Conservation (phyloP, 108 stramenopile genomes). For the Skeletonema costatum region DNA sequence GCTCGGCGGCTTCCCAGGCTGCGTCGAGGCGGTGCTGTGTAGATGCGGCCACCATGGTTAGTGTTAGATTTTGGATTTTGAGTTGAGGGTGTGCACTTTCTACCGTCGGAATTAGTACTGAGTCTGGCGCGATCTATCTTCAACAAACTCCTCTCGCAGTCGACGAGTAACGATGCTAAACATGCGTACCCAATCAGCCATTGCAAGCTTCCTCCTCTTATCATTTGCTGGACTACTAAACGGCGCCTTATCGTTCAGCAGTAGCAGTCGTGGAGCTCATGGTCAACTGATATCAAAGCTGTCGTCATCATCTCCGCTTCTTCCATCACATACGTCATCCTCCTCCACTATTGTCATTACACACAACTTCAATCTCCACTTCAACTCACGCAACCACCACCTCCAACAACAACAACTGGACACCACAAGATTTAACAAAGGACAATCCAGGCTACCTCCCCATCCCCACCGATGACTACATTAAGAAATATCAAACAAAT, state of each 20-base stretch:
- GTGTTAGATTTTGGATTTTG: too few relatives aligned
- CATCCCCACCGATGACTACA: slow-evolving; percentile 42
- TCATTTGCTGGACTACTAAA: not conserved
- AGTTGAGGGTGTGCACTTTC: too few relatives aligned
- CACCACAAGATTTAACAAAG: slow-evolving; percentile 33
- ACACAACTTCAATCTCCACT: too few relatives aligned
- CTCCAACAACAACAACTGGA: not conserved
- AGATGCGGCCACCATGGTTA: not conserved
- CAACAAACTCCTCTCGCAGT: too few relatives aligned
- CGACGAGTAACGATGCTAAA: not conserved
- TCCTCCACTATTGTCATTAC: too few relatives aligned
- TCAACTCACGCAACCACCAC: too few relatives aligned
- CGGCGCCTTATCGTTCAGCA: not conserved
- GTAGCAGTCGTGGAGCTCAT: too few relatives aligned
- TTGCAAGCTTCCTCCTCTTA: not conserved
- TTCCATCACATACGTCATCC: too few relatives aligned
- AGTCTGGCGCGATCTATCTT: too few relatives aligned
- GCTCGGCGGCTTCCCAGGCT: slow-evolving; percentile 4
- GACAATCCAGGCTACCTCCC: slow-evolving; percentile 22
- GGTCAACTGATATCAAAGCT: too few relatives aligned
- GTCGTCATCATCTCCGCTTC: too few relatives aligned
- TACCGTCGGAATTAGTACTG: too few relatives aligned
- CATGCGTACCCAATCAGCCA: not conserved
- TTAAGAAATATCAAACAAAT: slow-evolving; percentile 37
- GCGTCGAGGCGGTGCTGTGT: slow-evolving; percentile 8